Evolutionary conservation across 2,329 filamentous ascomycete genomes (phyloP), one percentile per base, ranked within the genome.

Genomic region (Cordyceps cateniannulata): DNA sequence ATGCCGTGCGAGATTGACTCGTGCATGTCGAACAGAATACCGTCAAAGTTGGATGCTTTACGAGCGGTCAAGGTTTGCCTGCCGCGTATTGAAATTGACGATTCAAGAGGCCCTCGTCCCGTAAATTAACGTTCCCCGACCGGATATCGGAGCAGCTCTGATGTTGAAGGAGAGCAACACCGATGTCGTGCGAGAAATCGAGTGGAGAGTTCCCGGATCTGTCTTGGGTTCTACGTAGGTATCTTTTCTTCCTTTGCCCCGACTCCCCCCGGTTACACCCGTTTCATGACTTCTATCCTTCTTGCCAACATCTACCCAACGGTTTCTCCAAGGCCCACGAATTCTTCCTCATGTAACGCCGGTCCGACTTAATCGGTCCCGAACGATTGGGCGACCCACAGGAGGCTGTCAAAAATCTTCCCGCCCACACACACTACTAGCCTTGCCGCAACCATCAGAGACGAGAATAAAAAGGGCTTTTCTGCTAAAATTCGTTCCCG

Each of bases 21-120:
- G 49, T 64, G 55, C 7, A 62, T 64, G 44, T 66, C 62, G 54
- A 66, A 65, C 24, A 66, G 51, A n/a, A 54, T 65, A 52, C 63
- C 60, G 35, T 64, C 63, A 32, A 66, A 66, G 29, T 64, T 62
- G 14, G 32, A 64, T 62, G 12, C 65, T 63, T 35, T 9, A 35
- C 32, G 32, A 35, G 6, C n/a, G 16, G 14, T 24, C n/a, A 8
- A 6, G 8, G 18, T 45, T n/a, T 20, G n/a, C 9, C n/a, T 20
- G n/a, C 20, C n/a, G 20, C n/a, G 4, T 3, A 6, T 44, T 22
- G 2, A 5, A 10, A 44, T n/a, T n/a, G n/a, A n/a, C 20, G 42
- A 10, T 7, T 22, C 7, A n/a, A 18, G 2, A 42, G 16, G n/a
- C n/a, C 16, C 4, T 18, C 40, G n/a, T 20, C 5, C 40, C 38